phyloP scores from a whole-genome alignment of 805 yeast species.

The Schwanniomyces vanrijiae region DNA sequence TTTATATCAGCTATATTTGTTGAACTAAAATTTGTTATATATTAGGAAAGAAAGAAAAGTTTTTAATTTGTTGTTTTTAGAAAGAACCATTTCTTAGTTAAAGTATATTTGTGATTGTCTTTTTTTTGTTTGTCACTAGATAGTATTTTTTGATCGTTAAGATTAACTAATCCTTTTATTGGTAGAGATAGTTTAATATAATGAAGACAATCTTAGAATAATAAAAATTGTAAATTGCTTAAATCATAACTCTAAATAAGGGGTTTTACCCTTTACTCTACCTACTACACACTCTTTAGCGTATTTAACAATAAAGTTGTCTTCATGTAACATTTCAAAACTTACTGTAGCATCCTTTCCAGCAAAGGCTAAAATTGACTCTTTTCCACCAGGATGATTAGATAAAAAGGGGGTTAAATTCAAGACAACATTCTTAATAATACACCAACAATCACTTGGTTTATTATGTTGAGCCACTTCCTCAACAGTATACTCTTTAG shows the following conservation, averaged over 20 bases:
- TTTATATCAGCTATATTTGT: conserved; percentile 2
- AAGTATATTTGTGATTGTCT: conserved; percentile 1
- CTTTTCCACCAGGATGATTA: conserved; percentile 62
- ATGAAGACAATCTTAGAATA: neutral
- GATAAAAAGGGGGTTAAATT: conserved; percentile 46
- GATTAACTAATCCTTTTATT: conserved; percentile 1
- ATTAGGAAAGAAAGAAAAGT: conserved; percentile 9
- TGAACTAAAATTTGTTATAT: conserved; percentile 4
- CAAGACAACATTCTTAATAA: conserved; percentile 50
- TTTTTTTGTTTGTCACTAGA: conserved; percentile 1
- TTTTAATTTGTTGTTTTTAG: conserved; percentile 1
- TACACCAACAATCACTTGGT: conserved; percentile 51
- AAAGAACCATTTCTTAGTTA: conserved; percentile 1
- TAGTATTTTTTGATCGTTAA: neutral
- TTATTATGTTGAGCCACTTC: conserved; percentile 51
- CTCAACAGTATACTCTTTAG: conserved; percentile 43
- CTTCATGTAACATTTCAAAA: conserved; percentile 57
- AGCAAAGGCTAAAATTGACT: conserved; percentile 48
- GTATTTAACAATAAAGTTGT: conserved; percentile 50
- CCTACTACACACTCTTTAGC: conserved; percentile 52
- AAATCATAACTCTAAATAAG: conserved; percentile 34
- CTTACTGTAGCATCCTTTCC: conserved; percentile 52
- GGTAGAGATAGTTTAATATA: neutral
- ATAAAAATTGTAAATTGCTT: neutral
- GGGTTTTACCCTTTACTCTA: conserved; percentile 45